phyloP scores from a whole-genome alignment of 352 stramenopile species.

The Pythium myriotylum region DNA sequence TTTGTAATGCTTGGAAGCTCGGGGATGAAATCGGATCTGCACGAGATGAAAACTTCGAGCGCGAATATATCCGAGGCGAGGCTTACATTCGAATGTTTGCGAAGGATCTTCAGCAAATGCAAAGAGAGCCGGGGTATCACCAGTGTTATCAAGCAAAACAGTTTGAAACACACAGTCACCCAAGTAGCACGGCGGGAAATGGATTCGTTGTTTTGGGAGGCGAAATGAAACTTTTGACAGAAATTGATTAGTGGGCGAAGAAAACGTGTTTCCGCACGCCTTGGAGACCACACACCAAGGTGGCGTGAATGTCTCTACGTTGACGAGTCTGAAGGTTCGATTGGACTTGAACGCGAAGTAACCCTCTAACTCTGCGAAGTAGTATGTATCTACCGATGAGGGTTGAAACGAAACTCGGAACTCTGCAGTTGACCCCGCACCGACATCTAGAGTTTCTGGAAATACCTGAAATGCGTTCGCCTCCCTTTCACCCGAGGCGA shows the following conservation, averaged over 20 bases:
- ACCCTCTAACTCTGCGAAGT: constrained; percentile 88
- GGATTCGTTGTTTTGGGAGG: constrained; percentile 52
- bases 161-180: constrained; percentile 91
- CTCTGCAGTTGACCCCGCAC: constrained; percentile 61
- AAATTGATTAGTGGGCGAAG: constrained; percentile 81
- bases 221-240: constrained; percentile 82
- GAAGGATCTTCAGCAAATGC: constrained; percentile 65
- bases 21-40: constrained; percentile 74
- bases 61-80: constrained; percentile 62
- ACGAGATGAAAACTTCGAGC: constrained; percentile 84
- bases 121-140: constrained; percentile 91
- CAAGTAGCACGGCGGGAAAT: constrained; percentile 88
- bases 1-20: constrained; percentile 44
- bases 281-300: constrained; percentile 86
- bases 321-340: constrained; percentile 92
- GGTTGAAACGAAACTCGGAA: constrained; percentile 89
- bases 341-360: constrained; percentile 93
- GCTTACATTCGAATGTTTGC: constrained; percentile 75
- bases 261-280: constrained; percentile 88
- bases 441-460: constrained; percentile 78
- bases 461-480: constrained; percentile 65
- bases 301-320: constrained; percentile 90
- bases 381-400: constrained; percentile 81
- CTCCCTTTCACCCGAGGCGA: constrained; percentile 33
- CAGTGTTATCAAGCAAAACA: constrained; percentile 82